Conservation (phyloP, 441 rosid genomes). For the Populus trichocarpa region DNA sequence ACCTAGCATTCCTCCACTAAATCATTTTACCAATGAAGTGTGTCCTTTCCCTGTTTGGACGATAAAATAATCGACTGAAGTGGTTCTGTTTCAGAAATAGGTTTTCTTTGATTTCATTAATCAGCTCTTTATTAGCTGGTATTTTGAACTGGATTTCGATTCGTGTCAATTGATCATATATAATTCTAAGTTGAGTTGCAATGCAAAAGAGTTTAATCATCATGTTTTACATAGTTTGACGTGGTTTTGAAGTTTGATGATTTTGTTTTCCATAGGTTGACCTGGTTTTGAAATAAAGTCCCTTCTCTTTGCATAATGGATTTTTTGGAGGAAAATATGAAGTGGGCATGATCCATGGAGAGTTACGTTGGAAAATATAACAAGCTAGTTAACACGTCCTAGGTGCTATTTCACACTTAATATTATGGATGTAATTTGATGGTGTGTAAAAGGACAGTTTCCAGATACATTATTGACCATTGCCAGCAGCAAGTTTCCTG, state of each 20-base stretch:
- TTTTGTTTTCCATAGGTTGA: not conserved
- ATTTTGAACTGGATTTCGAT: not conserved
- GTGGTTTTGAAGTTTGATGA: not conserved
- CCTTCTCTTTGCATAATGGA: not conserved
- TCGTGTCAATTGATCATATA: not conserved
- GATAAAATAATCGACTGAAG: not conserved
- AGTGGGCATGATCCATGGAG: not conserved
- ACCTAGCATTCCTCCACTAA: not conserved
- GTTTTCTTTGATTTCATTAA: not conserved
- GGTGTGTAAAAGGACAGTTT: not conserved
- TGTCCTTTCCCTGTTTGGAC: not conserved
- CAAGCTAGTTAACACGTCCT: not conserved
- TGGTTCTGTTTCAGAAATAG: not conserved
- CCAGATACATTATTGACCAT: not conserved
- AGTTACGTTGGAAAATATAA: not conserved
- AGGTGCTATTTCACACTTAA: not conserved
- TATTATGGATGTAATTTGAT: not conserved
- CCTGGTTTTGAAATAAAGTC: not conserved
- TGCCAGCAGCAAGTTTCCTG: not conserved
- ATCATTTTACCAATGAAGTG: not conserved
- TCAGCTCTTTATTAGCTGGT: not conserved
- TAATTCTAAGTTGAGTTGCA: not conserved
- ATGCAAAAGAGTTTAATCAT: not conserved
- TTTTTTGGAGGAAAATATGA: not conserved
- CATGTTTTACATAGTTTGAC: not conserved